Evolutionary conservation across 2,329 filamentous ascomycete genomes (phyloP).

Genomic region (Aspergillus arachidicola): DNA sequence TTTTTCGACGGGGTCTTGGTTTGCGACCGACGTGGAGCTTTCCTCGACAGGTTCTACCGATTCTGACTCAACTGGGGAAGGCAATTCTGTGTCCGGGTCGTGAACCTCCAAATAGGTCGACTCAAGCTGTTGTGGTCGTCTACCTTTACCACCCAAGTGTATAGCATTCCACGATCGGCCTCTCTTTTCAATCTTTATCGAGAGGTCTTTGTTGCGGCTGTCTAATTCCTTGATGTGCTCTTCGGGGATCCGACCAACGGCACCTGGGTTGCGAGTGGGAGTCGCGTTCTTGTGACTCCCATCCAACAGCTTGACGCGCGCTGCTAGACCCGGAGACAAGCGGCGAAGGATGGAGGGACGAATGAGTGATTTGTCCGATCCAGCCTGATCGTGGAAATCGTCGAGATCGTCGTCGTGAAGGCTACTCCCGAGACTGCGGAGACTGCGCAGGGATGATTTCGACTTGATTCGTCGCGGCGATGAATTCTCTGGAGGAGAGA

Average conservation of each 20-base stretch:
- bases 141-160: constrained; percentile 17
- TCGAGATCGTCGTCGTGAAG: constrained; percentile 32
- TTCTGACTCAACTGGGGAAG: constrained; percentile 3
- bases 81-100: constrained; percentile 11
- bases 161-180: constrained; percentile 41
- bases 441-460: constrained; percentile 39
- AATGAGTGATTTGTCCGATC: constrained; percentile 31
- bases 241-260: constrained; percentile 44
- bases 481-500: constrained; percentile 32
- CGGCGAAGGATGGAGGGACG: constrained; percentile 44
- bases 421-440: constrained; percentile 38
- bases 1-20: neutral
- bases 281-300: constrained; percentile 33
- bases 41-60: neutral
- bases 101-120: constrained; percentile 27
- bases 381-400: constrained; percentile 21
- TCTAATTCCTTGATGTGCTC: constrained; percentile 46
- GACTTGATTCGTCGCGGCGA: constrained; percentile 37
- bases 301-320: constrained; percentile 46
- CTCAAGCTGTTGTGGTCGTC: constrained; percentile 18
- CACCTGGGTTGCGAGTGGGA: constrained; percentile 26
- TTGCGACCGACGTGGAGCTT: neutral
- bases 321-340: constrained; percentile 45
- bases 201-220: constrained; percentile 40
- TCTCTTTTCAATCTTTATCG: constrained; percentile 41